Conservation (phyloP, 306 rosid species). For the Parietaria judaica region DNA sequence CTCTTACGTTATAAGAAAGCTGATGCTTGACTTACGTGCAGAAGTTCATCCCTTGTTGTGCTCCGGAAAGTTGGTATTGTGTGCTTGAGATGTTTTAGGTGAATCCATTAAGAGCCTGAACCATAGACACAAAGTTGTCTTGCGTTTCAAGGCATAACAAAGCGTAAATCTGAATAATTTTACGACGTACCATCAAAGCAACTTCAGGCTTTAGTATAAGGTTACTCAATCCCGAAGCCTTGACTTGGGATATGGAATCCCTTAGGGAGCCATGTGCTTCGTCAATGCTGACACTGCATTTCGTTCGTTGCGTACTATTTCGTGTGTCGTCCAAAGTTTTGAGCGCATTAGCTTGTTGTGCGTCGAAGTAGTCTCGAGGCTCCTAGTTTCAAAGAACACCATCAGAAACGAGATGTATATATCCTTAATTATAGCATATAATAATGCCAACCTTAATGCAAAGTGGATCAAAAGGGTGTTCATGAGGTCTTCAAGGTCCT, state of each 20-base stretch:
- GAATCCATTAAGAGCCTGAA: slow-evolving; percentile 69
- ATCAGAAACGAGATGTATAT: slow-evolving; percentile 7
- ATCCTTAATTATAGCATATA: neutral
- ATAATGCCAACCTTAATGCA: slow-evolving; percentile 69
- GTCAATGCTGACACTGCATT: slow-evolving; percentile 54
- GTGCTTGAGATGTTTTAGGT: slow-evolving; percentile 86
- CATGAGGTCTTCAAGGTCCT: slow-evolving; percentile 70
- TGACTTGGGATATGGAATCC: slow-evolving; percentile 60
- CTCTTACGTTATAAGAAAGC: neutral
- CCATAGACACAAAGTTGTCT: slow-evolving; percentile 12
- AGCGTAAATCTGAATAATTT: neutral
- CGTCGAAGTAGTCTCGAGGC: slow-evolving; percentile 95
- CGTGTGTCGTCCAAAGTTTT: slow-evolving; percentile 61
- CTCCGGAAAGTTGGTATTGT: slow-evolving; percentile 66
- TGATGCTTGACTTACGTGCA: slow-evolving; percentile 57
- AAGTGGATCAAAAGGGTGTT: slow-evolving; percentile 63
- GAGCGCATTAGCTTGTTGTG: slow-evolving; percentile 84
- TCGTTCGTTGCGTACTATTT: slow-evolving; percentile 48
- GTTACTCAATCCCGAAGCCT: slow-evolving; percentile 54
- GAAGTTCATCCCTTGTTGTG: slow-evolving; percentile 63
- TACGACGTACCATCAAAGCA: slow-evolving; percentile 53
- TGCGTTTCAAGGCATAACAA: neutral
- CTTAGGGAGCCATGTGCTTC: slow-evolving; percentile 71
- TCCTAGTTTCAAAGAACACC: slow-evolving; percentile 44
- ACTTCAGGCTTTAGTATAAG: slow-evolving; percentile 61